These are phyloP conservation scores for Camelina hispida DNA, from an alignment of 345 rosid species.

Conservation along the genomic window DNA sequence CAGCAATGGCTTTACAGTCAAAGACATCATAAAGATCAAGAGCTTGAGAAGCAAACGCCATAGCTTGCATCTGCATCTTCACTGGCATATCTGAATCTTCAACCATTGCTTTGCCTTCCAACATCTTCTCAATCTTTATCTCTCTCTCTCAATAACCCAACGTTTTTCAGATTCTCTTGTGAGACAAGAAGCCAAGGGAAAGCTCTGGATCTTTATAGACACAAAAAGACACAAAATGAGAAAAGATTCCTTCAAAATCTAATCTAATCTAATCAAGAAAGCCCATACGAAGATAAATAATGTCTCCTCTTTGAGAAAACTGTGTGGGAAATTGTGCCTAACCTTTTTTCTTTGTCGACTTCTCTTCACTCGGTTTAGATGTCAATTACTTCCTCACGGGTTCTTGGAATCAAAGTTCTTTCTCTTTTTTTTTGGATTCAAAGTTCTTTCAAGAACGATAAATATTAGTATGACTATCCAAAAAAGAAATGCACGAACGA, in stretches of 20 bases:
- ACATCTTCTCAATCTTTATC: slow-evolving; percentile 48
- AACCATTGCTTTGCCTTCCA: slow-evolving; percentile 76
- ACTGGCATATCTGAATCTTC: slow-evolving; percentile 93
- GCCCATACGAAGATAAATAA: slow-evolving; percentile 36
- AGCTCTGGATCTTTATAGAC: slow-evolving; percentile 37
- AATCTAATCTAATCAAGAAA: slow-evolving; percentile 3
- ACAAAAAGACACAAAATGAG: slow-evolving; percentile 9
- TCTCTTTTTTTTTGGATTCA: slow-evolving; percentile 12
- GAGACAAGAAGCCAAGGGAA: background rate
- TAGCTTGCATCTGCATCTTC: slow-evolving; percentile 90
- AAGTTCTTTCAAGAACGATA: background rate
- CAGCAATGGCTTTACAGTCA: slow-evolving; percentile 71
- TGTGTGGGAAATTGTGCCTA: slow-evolving; percentile 36
- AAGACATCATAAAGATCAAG: slow-evolving; percentile 70
- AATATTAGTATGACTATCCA: background rate
- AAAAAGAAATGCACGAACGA: background rate
- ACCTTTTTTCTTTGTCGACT: slow-evolving; percentile 32
- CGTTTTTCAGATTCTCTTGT: background rate
- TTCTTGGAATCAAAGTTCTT: slow-evolving; percentile 14
- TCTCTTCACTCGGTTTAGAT: slow-evolving; percentile 8
- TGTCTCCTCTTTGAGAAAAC: slow-evolving; percentile 23
- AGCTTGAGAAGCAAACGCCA: slow-evolving; percentile 84
- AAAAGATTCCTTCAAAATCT: slow-evolving; percentile 33
- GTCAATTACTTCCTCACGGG: slow-evolving; percentile 19
- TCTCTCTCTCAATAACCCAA: background rate